phyloP scores from a whole-genome alignment of 768 basidiomycete species.

The Amanita pallidorosea region DNA sequence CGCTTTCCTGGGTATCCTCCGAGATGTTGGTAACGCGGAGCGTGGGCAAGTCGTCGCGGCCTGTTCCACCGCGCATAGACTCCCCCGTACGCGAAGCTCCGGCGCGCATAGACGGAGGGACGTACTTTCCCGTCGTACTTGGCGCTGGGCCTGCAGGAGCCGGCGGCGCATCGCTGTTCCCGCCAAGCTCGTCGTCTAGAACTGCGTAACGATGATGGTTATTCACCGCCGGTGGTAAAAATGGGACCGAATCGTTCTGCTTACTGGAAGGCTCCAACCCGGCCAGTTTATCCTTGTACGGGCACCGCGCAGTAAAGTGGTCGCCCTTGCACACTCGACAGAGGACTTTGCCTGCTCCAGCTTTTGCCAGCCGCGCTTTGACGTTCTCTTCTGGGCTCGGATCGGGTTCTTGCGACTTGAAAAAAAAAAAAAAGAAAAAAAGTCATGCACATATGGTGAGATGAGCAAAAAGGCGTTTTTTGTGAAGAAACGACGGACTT shows the following conservation, averaged over 20 bases:
- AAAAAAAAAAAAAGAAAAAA: no score
- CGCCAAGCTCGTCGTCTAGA: slow-evolving; percentile 28
- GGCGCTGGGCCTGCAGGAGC: slow-evolving; percentile 24
- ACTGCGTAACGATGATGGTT: slow-evolving; percentile 12
- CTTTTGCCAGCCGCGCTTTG: slow-evolving; percentile 57
- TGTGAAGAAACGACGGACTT: slow-evolving; percentile 29
- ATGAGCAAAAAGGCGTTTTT: background rate
- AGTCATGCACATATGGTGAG: background rate
- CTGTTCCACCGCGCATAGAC: slow-evolving; percentile 53
- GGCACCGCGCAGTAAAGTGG: slow-evolving; percentile 98
- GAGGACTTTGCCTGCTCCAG: slow-evolving; percentile 78
- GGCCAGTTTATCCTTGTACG: slow-evolving; percentile 89
- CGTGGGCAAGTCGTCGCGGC: slow-evolving; percentile 88
- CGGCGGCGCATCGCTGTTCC: slow-evolving; percentile 22
- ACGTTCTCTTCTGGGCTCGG: slow-evolving; percentile 46
- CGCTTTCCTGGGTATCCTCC: slow-evolving; percentile 90
- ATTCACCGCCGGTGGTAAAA: background rate
- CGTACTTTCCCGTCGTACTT: slow-evolving; percentile 69
- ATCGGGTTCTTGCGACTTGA: slow-evolving; percentile 49
- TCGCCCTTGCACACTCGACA: slow-evolving; percentile 95
- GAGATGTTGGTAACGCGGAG: slow-evolving; percentile 96
- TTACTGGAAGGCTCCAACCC: slow-evolving; percentile 55
- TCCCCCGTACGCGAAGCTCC: slow-evolving; percentile 64
- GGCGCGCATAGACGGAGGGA: slow-evolving; percentile 86
- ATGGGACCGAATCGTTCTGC: slow-evolving; percentile 8